phyloP scores from a whole-genome alignment of 2,329 filamentous ascomycete species.

The Hypoxylon sp. region DNA sequence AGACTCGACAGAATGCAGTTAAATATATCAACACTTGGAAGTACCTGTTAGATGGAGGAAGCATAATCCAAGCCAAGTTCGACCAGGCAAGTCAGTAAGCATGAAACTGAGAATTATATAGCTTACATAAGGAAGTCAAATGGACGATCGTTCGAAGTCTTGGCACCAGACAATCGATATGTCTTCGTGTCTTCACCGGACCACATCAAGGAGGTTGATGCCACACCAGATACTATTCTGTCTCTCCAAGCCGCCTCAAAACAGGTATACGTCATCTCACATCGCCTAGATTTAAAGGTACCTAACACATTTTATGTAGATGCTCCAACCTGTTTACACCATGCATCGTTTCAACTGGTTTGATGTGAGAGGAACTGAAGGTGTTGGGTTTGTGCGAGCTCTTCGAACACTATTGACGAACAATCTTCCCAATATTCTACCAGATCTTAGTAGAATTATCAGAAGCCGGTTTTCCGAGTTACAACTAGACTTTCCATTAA shows the following conservation, averaged over 20 bases:
- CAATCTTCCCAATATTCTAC: slow-evolving; percentile 23
- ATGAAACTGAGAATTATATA: too few relatives aligned
- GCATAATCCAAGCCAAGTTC: too few relatives aligned
- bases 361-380: slow-evolving; percentile 49
- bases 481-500: too few relatives aligned
- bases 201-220: slow-evolving; percentile 44
- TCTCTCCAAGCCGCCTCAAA: slow-evolving; percentile 43
- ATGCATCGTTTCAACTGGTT: slow-evolving; percentile 54
- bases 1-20: too few relatives aligned
- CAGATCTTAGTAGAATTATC: too few relatives aligned
- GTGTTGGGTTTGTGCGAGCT: slow-evolving; percentile 47
- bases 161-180: not conserved
- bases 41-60: too few relatives aligned
- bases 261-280: slow-evolving; percentile 16
- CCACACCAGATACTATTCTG: slow-evolving; percentile 28
- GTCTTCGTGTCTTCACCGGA: not conserved
- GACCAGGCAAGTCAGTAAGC: too few relatives aligned
- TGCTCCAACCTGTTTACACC: slow-evolving; percentile 47
- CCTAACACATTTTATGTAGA: not conserved
- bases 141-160: not conserved
- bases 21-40: too few relatives aligned
- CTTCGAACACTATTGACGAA: slow-evolving; percentile 47
- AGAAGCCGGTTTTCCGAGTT: too few relatives aligned
- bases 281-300: too few relatives aligned
- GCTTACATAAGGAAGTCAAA: not conserved